Conservation (phyloP, 2,329 filamentous ascomycete species). For the Fusarium oligoseptatum region DNA sequence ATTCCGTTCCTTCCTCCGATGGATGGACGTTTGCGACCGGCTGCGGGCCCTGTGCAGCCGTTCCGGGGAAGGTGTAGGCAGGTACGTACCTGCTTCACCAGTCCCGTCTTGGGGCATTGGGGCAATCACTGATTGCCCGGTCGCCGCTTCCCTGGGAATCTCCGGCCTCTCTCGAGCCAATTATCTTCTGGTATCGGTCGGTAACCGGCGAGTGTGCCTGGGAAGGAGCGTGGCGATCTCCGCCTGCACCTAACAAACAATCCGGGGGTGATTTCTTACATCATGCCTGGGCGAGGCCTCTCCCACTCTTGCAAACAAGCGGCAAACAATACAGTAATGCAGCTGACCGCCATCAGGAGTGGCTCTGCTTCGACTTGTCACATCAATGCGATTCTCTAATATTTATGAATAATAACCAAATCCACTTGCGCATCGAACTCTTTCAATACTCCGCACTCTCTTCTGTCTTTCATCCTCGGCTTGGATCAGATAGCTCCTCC, state of each 20-base stretch:
- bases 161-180: conserved; percentile 16
- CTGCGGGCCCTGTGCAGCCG: conserved; percentile 17
- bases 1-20: background rate
- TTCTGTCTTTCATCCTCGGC: conserved; percentile 23
- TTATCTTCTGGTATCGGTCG: conserved; percentile 20
- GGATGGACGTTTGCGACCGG: conserved; percentile 7
- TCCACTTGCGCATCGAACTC: background rate
- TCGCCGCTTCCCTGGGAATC: background rate
- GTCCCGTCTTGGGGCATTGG: background rate
- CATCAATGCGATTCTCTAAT: background rate
- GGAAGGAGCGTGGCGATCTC: conserved; percentile 52
- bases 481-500: conserved; percentile 22
- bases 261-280: conserved; percentile 16
- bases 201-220: conserved; percentile 29
- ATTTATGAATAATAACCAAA: background rate
- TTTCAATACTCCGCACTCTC: background rate
- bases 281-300: conserved; percentile 15
- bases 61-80: conserved; percentile 30
- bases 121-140: background rate
- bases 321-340: conserved; percentile 25
- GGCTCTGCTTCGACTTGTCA: background rate
- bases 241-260: conserved; percentile 36
- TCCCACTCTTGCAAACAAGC: conserved; percentile 19
- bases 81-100: conserved; percentile 6
- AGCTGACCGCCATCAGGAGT: conserved; percentile 30